These are phyloP conservation scores for Aspergillus japonicus DNA, from an alignment of 2,329 filamentous ascomycete species.

Conservation along the genomic window DNA sequence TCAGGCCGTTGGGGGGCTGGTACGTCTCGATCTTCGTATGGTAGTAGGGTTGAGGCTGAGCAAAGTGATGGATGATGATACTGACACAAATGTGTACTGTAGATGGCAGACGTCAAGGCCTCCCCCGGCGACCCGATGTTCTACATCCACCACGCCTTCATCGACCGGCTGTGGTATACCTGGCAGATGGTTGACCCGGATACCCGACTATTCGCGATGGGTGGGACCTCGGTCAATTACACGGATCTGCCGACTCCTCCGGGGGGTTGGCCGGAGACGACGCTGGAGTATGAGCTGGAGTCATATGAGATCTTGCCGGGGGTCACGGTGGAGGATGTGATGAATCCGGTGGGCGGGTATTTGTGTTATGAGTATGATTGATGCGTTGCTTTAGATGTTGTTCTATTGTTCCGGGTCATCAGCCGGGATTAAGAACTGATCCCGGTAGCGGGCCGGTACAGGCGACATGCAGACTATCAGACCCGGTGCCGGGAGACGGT, in stretches of 20 bases:
- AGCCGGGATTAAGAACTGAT: too few relatives aligned
- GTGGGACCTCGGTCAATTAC: neutral
- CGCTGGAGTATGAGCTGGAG: neutral
- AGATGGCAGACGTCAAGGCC: neutral
- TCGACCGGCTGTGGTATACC: neutral
- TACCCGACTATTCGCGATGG: neutral
- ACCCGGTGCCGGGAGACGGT: too few relatives aligned
- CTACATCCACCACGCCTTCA: slow-evolving; percentile 1
- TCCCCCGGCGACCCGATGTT: neutral
- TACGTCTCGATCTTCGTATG: neutral
- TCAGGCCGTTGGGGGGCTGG: neutral
- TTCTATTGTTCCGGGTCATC: too few relatives aligned
- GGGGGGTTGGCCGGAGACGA: neutral
- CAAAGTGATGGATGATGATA: neutral
- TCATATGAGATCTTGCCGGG: neutral
- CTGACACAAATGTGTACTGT: too few relatives aligned
- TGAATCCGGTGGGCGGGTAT: neutral
- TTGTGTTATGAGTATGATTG: slow-evolving; percentile 1
- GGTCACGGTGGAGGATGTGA: neutral
- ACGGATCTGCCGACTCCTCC: neutral
- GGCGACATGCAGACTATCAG: too few relatives aligned
- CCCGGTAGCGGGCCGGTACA: too few relatives aligned
- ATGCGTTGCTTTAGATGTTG: neutral
- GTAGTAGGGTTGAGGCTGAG: neutral
- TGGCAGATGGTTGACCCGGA: neutral